A percentile compares a stretch with the other conserved stretches of the same genome.
phyloP scores from a whole-genome alignment of 805 yeast species.

The Yarrowia alimentaria region DNA sequence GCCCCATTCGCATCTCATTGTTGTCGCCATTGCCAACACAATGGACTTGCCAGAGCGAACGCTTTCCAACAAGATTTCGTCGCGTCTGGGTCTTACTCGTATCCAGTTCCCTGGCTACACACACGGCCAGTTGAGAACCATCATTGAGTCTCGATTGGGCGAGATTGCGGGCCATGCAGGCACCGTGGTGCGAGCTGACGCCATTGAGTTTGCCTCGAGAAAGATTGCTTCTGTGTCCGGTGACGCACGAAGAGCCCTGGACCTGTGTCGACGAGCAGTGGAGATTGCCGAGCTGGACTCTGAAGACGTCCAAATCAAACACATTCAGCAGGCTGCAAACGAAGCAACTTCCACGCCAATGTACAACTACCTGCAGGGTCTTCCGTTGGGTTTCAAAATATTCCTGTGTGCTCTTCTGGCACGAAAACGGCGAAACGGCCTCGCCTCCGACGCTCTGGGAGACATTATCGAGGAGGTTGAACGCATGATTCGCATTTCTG shows the following conservation, averaged over 20 bases:
- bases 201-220: slow-evolving; percentile 87
- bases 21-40: slow-evolving; percentile 92
- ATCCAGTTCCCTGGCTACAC: slow-evolving; percentile 88
- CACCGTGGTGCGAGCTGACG: slow-evolving; percentile 53
- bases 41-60: slow-evolving; percentile 95
- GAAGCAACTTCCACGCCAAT: slow-evolving; percentile 78
- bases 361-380: slow-evolving; percentile 52
- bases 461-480: slow-evolving; percentile 77
- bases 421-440: slow-evolving; percentile 62
- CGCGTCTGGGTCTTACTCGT: slow-evolving; percentile 84
- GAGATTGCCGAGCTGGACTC: slow-evolving; percentile 73
- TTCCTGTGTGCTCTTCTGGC: slow-evolving; percentile 66
- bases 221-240: slow-evolving; percentile 96
- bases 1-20: slow-evolving; percentile 71
- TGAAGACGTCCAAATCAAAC: slow-evolving; percentile 60
- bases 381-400: slow-evolving; percentile 70
- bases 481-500: slow-evolving; percentile 48
- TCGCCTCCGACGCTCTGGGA: slow-evolving; percentile 69
- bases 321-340: slow-evolving; percentile 73
- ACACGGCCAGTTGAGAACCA: slow-evolving; percentile 68
- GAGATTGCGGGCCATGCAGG: slow-evolving; percentile 44
- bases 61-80: slow-evolving; percentile 82
- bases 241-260: slow-evolving; percentile 90
- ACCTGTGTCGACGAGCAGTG: slow-evolving; percentile 83
- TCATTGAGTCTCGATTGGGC: slow-evolving; percentile 64